Percentiles rank a stretch among this genome's conserved stretches.
Conservation (phyloP, 2,329 filamentous ascomycete species). For the Monosporascus sp. region DNA sequence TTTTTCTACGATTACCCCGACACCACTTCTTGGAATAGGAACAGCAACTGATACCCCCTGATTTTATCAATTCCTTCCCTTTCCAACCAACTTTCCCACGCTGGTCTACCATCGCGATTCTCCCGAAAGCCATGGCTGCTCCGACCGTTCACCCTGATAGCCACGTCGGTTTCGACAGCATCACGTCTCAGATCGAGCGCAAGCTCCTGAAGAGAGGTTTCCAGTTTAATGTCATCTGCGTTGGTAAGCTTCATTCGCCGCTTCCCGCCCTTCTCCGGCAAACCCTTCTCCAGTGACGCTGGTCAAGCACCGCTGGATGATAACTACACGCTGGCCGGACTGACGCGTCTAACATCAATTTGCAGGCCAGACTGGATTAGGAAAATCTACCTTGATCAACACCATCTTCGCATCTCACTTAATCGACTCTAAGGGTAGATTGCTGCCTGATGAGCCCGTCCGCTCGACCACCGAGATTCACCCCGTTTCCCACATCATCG, state of each 20-base stretch:
- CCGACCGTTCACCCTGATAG: conserved; percentile 80
- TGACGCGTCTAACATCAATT: conserved; percentile 27
- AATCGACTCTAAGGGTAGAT: conserved; percentile 96
- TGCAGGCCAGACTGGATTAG: conserved; percentile 92
- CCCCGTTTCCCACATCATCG: conserved; percentile 95
- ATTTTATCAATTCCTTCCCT: conserved; percentile 23
- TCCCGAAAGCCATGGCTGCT: conserved; percentile 54
- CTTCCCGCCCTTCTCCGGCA: not conserved
- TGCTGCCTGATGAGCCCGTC: conserved; percentile 86
- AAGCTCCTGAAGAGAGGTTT: conserved; percentile 99
- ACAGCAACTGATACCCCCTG: conserved; percentile 19
- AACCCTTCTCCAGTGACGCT: not conserved
- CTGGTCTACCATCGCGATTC: not conserved
- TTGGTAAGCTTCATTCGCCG: conserved; percentile 63
- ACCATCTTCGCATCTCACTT: conserved; percentile 99
- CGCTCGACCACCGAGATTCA: conserved; percentile 97
- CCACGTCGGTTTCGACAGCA: conserved; percentile 99
- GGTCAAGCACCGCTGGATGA: too few species aligned
- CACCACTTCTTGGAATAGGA: conserved; percentile 34
- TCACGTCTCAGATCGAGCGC: conserved; percentile 98
- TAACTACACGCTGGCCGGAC: conserved; percentile 5
- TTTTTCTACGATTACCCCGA: conserved; percentile 23
- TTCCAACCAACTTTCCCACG: conserved; percentile 2
- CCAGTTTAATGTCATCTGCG: conserved; percentile 99
- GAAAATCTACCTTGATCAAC: conserved; percentile 99